Conservation (phyloP, 768 basidiomycete species). For the Leccinum uliginosum region DNA sequence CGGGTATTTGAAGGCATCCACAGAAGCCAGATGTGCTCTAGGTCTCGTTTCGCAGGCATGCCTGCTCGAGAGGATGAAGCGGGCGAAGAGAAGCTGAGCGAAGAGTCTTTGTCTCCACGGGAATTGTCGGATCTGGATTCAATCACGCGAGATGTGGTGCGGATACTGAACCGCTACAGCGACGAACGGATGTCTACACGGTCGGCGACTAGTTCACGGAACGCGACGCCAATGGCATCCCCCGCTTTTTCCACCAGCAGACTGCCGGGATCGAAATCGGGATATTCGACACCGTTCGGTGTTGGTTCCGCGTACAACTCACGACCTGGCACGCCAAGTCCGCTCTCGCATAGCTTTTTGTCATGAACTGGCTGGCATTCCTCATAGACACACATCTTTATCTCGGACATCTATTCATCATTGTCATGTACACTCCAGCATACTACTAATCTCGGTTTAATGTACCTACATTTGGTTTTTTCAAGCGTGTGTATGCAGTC, state of each 20-base stretch:
- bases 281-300: constrained; percentile 53
- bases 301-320: constrained; percentile 46
- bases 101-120: constrained; percentile 50
- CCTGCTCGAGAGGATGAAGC: constrained; percentile 48
- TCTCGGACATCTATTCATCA: not conserved
- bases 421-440: constrained; percentile 14
- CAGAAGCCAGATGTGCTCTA: constrained; percentile 32
- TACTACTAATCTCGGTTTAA: constrained; percentile 6
- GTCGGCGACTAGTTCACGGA: constrained; percentile 59
- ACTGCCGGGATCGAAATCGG: constrained; percentile 46
- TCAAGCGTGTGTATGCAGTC: not conserved
- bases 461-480: constrained; percentile 6
- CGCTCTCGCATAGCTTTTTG: constrained; percentile 39
- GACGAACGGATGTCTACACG: constrained; percentile 56
- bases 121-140: constrained; percentile 76
- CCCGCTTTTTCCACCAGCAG: constrained; percentile 38
- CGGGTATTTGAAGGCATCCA: constrained; percentile 86
- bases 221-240: constrained; percentile 60
- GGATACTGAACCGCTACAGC: constrained; percentile 66
- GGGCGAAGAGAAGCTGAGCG: constrained; percentile 43
- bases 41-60: constrained; percentile 31
- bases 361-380: constrained; percentile 16
- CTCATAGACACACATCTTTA: constrained; percentile 9
- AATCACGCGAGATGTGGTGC: constrained; percentile 70
- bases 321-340: constrained; percentile 62